Conservation (phyloP, 1,284 basidiomycete species). For the Hemileia vastatrix region DNA sequence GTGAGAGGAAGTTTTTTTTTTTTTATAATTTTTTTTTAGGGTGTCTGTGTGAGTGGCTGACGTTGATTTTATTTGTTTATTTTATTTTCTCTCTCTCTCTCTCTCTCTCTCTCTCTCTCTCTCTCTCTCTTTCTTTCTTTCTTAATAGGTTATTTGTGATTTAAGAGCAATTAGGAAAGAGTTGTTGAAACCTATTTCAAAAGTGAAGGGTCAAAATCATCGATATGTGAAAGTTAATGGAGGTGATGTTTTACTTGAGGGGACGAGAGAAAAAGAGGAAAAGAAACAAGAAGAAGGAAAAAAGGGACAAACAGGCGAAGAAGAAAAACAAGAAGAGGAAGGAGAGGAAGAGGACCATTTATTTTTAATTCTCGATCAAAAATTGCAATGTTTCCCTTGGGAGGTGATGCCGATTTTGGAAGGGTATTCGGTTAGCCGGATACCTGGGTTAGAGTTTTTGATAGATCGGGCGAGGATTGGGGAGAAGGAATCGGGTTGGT, state of each 20-base stretch:
- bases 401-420: constrained; percentile 82
- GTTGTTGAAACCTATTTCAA: constrained; percentile 33
- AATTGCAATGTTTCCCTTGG: constrained; percentile 84
- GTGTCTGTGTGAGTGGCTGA: not conserved
- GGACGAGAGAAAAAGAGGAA: constrained; percentile 11
- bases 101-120: not conserved
- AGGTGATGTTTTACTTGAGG: constrained; percentile 30
- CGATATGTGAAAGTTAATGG: constrained; percentile 35
- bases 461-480: constrained; percentile 54
- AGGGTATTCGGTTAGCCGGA: constrained; percentile 74
- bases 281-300: too few relatives aligned
- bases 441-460: constrained; percentile 80
- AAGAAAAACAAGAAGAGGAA: constrained; percentile 32
- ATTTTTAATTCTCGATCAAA: constrained; percentile 84
- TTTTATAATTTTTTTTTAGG: not conserved
- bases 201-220: constrained; percentile 25
- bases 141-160: constrained; percentile 57
- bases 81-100: not conserved
- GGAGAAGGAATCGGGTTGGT: not conserved
- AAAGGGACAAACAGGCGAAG: too few relatives aligned
- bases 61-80: not conserved
- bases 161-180: constrained; percentile 48
- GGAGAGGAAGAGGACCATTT: constrained; percentile 56
- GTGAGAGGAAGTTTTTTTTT: not conserved
- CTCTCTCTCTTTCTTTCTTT: not conserved